Base-by-base conservation (phyloP, 108 stramenopile genomes). In the Cyclotella choctawhatcheeana region DNA sequence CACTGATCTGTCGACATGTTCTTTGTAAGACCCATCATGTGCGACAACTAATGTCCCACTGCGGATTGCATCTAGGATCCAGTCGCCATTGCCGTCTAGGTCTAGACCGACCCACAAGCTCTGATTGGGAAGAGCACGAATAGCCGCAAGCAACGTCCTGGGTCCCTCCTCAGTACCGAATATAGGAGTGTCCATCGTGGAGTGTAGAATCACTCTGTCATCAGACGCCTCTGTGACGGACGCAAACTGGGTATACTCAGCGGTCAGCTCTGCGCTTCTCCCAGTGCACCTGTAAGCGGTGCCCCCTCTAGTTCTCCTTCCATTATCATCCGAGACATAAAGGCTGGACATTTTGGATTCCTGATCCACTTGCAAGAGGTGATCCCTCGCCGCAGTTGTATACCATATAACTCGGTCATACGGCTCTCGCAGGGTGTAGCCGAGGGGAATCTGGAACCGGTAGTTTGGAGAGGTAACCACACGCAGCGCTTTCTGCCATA, bases 71-170 rank as follows among this genome's bases (percentile, higher is more conserved):
- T 63, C 25, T 12, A 44, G 2, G 10, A 63, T 44, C 61, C 61
- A 63, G 3, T 44, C 61, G 7, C 44, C 61, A 63, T 63, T 44
- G 12, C 61, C 61, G 27, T 63, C 40, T 18, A 45, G 25, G 25
- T 45, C 10, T 2, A 32, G 21, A 16, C 17, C 4, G 4, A 6
- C 2, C 61, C 61, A 63, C 24, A 63, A 24, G 5, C 33, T 3
- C 33, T 37, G 58, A n/a, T 48, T 48, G 8, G 47, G 47, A n/a
- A 48, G 17, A 4, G 47, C 4, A 10, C 17, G 16, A n/a, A 48
- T 10, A n/a, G n/a, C 17, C 4, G 47, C 8, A 10, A 10, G 47
- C 4, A 48, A 4, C 17, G 17, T 17, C 4, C 17, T n/a, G 4
- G 47, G 47, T 48, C 18, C 17, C 4, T 48, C 47, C 8, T 10